Percentiles rank a stretch among this genome's conserved stretches.
Conservation (phyloP, 2,329 filamentous ascomycete species). For the Fusarium sp. region DNA sequence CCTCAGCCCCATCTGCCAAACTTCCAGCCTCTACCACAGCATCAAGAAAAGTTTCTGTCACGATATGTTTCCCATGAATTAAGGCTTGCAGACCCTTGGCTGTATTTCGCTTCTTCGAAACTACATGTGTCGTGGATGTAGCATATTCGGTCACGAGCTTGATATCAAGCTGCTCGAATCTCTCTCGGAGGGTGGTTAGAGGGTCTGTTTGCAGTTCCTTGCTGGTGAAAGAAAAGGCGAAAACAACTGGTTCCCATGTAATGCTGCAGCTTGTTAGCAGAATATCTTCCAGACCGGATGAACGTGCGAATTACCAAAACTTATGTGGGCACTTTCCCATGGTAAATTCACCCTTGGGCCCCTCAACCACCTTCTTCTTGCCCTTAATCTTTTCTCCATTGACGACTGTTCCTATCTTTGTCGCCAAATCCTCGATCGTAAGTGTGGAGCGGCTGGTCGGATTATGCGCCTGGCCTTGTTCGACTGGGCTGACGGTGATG, state of each 20-base stretch:
- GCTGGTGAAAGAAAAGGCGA: slow-evolving; percentile 83
- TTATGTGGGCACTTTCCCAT: slow-evolving; percentile 79
- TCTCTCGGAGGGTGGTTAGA: slow-evolving; percentile 72
- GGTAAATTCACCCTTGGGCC: slow-evolving; percentile 71
- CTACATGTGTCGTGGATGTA: slow-evolving; percentile 85
- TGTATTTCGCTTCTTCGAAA: slow-evolving; percentile 91
- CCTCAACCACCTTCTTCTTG: slow-evolving; percentile 68
- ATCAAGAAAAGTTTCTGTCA: slow-evolving; percentile 81
- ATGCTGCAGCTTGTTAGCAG: slow-evolving; percentile 67
- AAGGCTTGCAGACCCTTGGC: slow-evolving; percentile 89
- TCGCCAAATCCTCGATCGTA: slow-evolving; percentile 83
- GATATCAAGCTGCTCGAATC: slow-evolving; percentile 88
- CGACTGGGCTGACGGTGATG: slow-evolving; percentile 78
- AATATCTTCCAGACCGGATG: neutral
- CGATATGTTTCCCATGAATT: slow-evolving; percentile 84
- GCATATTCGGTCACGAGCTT: slow-evolving; percentile 84
- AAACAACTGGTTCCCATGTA: slow-evolving; percentile 83
- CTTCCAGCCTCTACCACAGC: slow-evolving; percentile 76
- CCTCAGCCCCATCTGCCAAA: slow-evolving; percentile 62
- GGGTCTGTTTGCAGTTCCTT: slow-evolving; percentile 79
- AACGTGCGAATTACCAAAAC: slow-evolving; percentile 66
- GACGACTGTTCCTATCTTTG: slow-evolving; percentile 86
- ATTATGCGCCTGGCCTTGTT: slow-evolving; percentile 75
- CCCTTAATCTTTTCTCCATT: slow-evolving; percentile 81
- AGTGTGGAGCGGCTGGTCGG: slow-evolving; percentile 77